Percentiles rank a stretch among this genome's conserved stretches.
Conservation (phyloP, 2,329 filamentous ascomycete genomes). For the Esteya vermicola region DNA sequence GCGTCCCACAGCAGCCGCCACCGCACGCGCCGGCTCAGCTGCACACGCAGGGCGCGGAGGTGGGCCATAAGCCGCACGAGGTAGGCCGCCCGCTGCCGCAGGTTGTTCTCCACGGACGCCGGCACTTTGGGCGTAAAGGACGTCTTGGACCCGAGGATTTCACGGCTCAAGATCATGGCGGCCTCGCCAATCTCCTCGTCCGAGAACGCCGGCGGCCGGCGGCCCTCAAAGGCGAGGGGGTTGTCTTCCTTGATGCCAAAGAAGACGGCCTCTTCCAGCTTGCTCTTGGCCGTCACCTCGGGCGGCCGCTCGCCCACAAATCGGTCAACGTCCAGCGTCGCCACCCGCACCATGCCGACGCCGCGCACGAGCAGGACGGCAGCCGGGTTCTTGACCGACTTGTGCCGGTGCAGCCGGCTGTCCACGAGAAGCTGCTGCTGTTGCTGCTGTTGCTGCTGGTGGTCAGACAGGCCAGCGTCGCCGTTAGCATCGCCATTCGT, state of each 20-base stretch:
- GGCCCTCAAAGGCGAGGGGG: constrained; percentile 70
- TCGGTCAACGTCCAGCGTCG: constrained; percentile 42
- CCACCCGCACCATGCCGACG: constrained; percentile 45
- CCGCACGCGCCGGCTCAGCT: constrained; percentile 51
- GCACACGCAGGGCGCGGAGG: constrained; percentile 49
- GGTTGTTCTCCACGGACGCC: constrained; percentile 67
- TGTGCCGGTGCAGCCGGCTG: constrained; percentile 37
- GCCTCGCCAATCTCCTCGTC: constrained; percentile 60
- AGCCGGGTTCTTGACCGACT: constrained; percentile 47
- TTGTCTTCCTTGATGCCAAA: constrained; percentile 72
- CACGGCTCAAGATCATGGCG: constrained; percentile 62
- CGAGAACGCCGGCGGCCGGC: constrained; percentile 51
- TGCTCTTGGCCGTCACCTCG: constrained; percentile 66
- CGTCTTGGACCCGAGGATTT: constrained; percentile 67
- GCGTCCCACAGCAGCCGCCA: constrained; percentile 82
- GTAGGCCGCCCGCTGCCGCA: constrained; percentile 58
- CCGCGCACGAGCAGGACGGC: constrained; percentile 49
- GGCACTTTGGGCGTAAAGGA: constrained; percentile 59
- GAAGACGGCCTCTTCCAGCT: constrained; percentile 89
- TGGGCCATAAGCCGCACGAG: constrained; percentile 62
- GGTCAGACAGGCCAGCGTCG: too few species aligned
- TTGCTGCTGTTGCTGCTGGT: too few species aligned
- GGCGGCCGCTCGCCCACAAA: constrained; percentile 44
- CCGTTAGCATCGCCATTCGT: too few species aligned
- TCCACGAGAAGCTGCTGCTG: too few species aligned